phyloP scores from a whole-genome alignment of 805 yeast genomes.

The Ogataea corticis region DNA sequence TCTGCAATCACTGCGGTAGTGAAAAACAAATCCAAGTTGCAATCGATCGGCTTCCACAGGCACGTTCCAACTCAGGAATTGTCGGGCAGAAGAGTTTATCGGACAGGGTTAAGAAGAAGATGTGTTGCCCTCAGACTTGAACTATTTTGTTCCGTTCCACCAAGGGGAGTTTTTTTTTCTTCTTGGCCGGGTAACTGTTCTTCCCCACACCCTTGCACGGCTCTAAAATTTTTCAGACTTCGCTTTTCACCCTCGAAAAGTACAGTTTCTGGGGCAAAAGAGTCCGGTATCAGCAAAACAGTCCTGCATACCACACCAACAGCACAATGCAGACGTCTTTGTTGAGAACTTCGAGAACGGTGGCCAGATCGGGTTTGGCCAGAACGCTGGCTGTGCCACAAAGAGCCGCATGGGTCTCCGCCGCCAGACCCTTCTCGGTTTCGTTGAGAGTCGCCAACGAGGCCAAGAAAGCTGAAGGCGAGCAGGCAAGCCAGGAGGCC shows the following conservation, averaged over 20 bases:
- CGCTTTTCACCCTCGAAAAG: no score
- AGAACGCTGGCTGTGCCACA: neutral
- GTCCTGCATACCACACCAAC: neutral
- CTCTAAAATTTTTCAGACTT: no score
- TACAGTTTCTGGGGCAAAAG: no score
- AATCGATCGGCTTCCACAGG: conserved; percentile 2
- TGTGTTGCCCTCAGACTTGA: no score
- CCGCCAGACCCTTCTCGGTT: conserved; percentile 26
- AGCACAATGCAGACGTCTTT: conserved; percentile 30
- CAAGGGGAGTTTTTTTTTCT: no score
- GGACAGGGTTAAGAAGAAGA: no score
- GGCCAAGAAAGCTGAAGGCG: conserved; percentile 26
- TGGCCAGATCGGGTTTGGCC: conserved; percentile 13
- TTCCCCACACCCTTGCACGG: neutral
- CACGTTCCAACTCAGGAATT: conserved; percentile 1
- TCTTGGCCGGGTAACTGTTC: neutral
- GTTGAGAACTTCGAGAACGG: conserved; percentile 21
- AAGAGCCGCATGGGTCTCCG: neutral
- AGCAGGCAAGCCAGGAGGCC: conserved; percentile 15
- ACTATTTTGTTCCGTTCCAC: no score
- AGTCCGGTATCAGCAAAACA: no score
- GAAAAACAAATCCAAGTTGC: neutral
- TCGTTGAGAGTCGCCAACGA: conserved; percentile 32
- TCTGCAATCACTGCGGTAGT: conserved; percentile 1
- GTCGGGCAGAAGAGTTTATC: neutral